Base-by-base conservation (phyloP, 2,329 filamentous ascomycete species). In the Ophiocordyceps camponoti-saundersi region DNA sequence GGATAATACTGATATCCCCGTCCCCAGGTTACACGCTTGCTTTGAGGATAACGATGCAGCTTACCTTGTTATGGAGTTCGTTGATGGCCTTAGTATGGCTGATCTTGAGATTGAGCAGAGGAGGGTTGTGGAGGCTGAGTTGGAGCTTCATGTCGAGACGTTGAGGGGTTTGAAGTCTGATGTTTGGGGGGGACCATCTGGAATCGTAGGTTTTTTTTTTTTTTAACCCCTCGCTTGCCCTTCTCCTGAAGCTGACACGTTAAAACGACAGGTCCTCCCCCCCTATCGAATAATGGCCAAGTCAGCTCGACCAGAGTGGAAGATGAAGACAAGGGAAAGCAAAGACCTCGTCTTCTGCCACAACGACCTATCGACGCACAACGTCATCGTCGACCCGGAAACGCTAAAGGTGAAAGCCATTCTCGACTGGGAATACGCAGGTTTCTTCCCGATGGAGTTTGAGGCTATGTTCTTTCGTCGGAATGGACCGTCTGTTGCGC, bases 371-470 rank as follows among this genome's bases (percentile, higher is more conserved):
- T 49, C 45, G 6, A 45, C 48, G 8, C 48, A 49, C 29, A 49
- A 49, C 23, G 48, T 49, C n/a, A 47, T 49, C 30, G 46, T 49
- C 11, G 41, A 56, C n/a, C 49, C 48, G 6, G 47, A 52, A 1
- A 58, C 57, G 3, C 45, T 62, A 18, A 58, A 60, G 40, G 56
- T 65, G 13, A 50, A 48, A 4, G 59, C 59, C 8, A 59, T 64
- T 32, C 53, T 65, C 18, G 63, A 65, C 41, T 65, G 61, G 62
- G 63, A 66, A 49, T 63, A 60, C 46, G 56, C 57, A 1, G 62
- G 61, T 1, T 65, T 60, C 48, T 65, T 51, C 40, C 59, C 57
- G 2, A 29, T 44, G 3, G 49, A 55, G 46, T 62, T 62, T 46
- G 57, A 61, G 47, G 48, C 46, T 34, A 47, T 50, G 1, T 59